Evolutionary conservation across 2,329 filamentous ascomycete species (phyloP), one percentile per base, ranked within the genome.

Genomic region (Colletotrichum scovillei): DNA sequence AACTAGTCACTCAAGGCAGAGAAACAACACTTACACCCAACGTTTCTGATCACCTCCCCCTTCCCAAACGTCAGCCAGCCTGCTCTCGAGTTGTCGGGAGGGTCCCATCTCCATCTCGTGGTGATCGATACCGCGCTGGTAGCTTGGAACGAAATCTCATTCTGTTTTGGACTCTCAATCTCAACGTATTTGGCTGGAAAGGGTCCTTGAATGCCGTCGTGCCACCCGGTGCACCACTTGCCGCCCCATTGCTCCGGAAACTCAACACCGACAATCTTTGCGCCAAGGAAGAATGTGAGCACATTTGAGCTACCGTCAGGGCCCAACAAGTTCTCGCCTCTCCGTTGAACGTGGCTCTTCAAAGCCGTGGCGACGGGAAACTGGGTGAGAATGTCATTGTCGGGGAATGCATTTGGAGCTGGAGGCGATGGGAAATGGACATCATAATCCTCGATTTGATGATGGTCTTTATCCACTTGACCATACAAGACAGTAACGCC

Each of bases 31-130:
- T 76, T 32, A 78, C 77, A 78, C 3, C 74, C 74, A 16, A 77
- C 90, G 83, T 86, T 91, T 65, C 82, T 85, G n/a, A 86, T 88
- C 5, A 85, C 87, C 70, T 88, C 86, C 19, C 84, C 86, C 35
- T 86, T 86, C 5, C 85, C 85, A 73, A 88, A 75, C 19, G 66
- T 56, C 16, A 78, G 22, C 77, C 77, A 78, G 2, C 75, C 73
- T 11, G 65, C 63, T 11, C 62, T 64, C 5, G 59, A 73, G 19
- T 49, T 53, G 16, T 74, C 64, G 1, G 53, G 32, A 7, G 76
- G 73, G 9, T 79, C 77, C 76, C 78, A 82, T 63, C 81, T 81
- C 80, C 80, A 82, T 35, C 79, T 75, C 16, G 79, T 77, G 3
- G 62, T 72, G n/a, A 78, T 57, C 8, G 76, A 74, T 14, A 76